phyloP scores from a whole-genome alignment of 2,329 filamentous ascomycete species.

The Zymoseptoria tritici region DNA sequence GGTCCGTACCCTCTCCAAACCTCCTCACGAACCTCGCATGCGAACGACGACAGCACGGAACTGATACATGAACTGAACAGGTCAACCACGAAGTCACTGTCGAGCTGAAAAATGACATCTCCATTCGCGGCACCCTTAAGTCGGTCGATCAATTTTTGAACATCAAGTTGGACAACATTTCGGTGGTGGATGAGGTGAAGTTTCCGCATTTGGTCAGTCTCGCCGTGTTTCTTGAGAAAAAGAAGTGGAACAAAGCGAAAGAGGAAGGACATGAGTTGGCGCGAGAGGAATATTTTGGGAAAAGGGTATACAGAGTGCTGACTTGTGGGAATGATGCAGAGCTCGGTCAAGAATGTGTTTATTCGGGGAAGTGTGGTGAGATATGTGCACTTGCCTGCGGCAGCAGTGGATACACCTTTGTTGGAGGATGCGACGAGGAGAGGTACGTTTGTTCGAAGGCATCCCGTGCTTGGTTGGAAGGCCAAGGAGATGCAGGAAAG shows the following conservation, averaged over 20 bases:
- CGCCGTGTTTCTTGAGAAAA: background rate
- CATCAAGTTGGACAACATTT: constrained; percentile 95
- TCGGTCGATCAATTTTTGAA: constrained; percentile 91
- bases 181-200: constrained; percentile 84
- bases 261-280: background rate
- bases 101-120: constrained; percentile 98
- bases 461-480: constrained; percentile 5
- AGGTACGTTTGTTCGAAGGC: constrained; percentile 45
- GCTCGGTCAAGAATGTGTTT: constrained; percentile 89
- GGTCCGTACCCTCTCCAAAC: constrained; percentile 40
- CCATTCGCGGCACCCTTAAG: constrained; percentile 90
- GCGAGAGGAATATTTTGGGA: background rate
- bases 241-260: background rate
- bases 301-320: constrained; percentile 1
- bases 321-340: constrained; percentile 35
- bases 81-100: constrained; percentile 96
- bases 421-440: constrained; percentile 86
- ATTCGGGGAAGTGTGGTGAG: constrained; percentile 88
- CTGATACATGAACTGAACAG: constrained; percentile 1
- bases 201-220: constrained; percentile 80
- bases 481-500: constrained; percentile 3
- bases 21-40: no score
- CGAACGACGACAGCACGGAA: no score
- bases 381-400: constrained; percentile 80
- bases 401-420: constrained; percentile 74